A percentile compares a stretch with the other conserved stretches of the same genome.
Conservation (phyloP, 345 rosid genomes). For the Cardamine occulta region DNA sequence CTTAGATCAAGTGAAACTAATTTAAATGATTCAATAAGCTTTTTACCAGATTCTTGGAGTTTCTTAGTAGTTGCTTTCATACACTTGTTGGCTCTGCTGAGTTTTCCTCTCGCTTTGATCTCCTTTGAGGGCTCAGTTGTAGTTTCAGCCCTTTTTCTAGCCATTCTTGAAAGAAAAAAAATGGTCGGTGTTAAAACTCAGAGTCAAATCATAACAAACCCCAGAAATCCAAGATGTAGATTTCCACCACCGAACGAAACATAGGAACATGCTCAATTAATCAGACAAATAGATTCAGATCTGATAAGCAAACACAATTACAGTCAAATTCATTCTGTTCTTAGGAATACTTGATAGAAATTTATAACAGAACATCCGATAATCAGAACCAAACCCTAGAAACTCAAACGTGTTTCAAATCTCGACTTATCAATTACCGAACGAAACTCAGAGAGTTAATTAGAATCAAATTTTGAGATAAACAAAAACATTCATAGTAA, state of each 20-base stretch:
- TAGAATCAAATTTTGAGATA: background rate
- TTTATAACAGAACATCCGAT: background rate
- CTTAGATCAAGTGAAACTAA: background rate
- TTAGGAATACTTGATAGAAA: background rate
- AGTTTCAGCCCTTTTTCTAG: constrained; percentile 37
- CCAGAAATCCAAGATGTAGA: constrained; percentile 24
- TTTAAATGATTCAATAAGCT: background rate
- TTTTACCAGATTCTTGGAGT: constrained; percentile 32
- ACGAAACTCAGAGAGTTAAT: background rate
- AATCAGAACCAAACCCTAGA: constrained; percentile 20
- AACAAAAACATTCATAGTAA: background rate
- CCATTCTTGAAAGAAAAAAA: constrained; percentile 28
- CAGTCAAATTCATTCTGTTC: background rate
- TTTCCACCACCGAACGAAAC: constrained; percentile 15
- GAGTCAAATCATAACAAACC: constrained; percentile 6
- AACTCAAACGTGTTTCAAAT: constrained; percentile 7
- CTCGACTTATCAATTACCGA: background rate
- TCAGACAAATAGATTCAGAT: background rate
- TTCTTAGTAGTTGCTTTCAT: constrained; percentile 32
- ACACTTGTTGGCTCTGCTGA: constrained; percentile 28
- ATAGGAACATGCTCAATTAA: background rate
- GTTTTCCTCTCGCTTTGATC: constrained; percentile 30
- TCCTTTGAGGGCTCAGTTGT: constrained; percentile 27
- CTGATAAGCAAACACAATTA: background rate
- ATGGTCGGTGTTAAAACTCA: background rate